A percentile compares a stretch with the other conserved stretches of the same genome.
These are phyloP conservation scores for Ophiostoma himal-ulmi DNA, from an alignment of 2,329 filamentous ascomycete genomes.

Conservation along the genomic window DNA sequence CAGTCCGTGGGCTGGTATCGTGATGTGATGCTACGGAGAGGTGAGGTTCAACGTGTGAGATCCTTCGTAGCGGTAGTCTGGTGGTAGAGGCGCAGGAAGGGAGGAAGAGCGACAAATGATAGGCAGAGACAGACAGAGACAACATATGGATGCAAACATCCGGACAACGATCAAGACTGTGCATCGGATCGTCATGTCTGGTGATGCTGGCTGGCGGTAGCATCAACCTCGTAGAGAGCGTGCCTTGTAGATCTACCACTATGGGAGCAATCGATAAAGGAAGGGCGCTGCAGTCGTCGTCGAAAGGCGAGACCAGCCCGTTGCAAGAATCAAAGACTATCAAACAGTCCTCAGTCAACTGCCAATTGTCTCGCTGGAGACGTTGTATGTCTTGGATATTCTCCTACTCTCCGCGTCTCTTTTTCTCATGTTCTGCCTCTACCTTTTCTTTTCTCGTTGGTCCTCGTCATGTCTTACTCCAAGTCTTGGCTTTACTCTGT, in stretches of 20 bases:
- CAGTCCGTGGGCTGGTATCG: constrained; percentile 14
- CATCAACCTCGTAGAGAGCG: neutral
- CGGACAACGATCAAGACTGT: neutral
- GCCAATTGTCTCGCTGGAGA: neutral
- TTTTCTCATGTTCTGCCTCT: neutral
- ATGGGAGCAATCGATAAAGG: too few species aligned
- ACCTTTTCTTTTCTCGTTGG: too few species aligned
- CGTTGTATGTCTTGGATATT: constrained; percentile 6
- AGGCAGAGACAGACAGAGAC: neutral
- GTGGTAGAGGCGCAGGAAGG: neutral
- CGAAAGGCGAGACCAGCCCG: neutral
- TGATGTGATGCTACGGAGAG: constrained; percentile 6
- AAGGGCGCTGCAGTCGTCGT: neutral
- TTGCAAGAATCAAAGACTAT: neutral
- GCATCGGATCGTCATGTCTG: neutral
- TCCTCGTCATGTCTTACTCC: neutral
- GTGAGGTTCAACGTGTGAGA: constrained; percentile 5
- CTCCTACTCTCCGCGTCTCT: neutral
- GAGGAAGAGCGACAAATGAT: neutral
- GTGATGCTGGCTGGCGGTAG: neutral
- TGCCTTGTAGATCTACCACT: neutral
- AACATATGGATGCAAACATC: neutral
- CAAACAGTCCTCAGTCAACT: neutral
- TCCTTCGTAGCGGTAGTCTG: neutral
- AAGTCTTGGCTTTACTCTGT: neutral